Evolutionary conservation across 129 eudicot genomes (phyloP).

Genomic region (Helianthus tuberosus): DNA sequence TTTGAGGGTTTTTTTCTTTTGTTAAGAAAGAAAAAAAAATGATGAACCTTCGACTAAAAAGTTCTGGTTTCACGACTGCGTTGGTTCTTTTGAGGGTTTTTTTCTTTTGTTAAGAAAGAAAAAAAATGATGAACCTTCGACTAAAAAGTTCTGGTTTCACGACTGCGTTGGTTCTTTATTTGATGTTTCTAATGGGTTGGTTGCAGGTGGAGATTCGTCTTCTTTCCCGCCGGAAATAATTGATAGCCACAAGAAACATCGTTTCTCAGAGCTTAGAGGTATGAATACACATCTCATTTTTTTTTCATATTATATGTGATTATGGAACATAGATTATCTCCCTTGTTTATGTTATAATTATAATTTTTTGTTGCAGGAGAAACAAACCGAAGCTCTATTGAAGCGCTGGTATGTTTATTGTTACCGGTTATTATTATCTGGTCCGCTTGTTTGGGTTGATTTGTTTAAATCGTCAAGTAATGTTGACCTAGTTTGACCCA

Average conservation of each 20-base stretch:
- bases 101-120: no score
- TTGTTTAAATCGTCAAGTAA: background rate
- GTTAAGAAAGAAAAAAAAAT: no score
- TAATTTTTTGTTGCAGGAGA: conserved; percentile 51
- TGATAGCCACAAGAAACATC: conserved; percentile 37
- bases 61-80: no score
- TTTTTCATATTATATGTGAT: background rate
- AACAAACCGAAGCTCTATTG: conserved; percentile 60
- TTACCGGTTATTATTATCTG: background rate
- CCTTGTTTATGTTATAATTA: background rate
- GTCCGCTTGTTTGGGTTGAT: background rate
- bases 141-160: no score
- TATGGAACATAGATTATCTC: background rate
- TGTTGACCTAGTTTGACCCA: no score
- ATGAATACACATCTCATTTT: conserved; percentile 16
- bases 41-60: background rate
- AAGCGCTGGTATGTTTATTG: conserved; percentile 61
- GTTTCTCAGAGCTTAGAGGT: conserved; percentile 77
- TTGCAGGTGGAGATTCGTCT: conserved; percentile 50
- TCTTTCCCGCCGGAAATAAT: conserved; percentile 44
- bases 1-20: no score
- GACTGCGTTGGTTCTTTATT: background rate
- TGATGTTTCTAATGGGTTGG: conserved; percentile 28
- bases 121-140: no score
- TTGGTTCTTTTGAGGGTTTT: no score